These are phyloP conservation scores for Hericium alpestre DNA, from an alignment of 768 basidiomycete genomes.

Conservation along the genomic window DNA sequence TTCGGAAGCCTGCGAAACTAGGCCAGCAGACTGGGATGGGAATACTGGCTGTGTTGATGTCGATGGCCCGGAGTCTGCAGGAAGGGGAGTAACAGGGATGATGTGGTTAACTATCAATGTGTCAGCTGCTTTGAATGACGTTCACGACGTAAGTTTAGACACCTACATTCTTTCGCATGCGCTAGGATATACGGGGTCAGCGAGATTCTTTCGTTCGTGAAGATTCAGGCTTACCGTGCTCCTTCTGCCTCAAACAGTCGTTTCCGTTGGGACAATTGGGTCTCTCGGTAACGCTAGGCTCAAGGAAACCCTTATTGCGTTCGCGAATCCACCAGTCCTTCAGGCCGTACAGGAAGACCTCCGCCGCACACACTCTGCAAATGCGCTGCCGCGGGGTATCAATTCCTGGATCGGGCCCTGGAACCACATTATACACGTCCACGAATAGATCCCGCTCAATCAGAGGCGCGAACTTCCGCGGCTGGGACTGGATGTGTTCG, in stretches of 20 bases:
- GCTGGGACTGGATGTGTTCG: constrained; percentile 45
- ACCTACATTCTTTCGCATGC: constrained; percentile 66
- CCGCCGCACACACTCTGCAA: constrained; percentile 65
- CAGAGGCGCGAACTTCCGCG: constrained; percentile 52
- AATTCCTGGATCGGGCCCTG: constrained; percentile 46
- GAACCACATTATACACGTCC: constrained; percentile 51
- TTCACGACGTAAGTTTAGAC: background rate
- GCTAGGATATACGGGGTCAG: constrained; percentile 24
- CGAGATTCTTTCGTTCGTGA: no score
- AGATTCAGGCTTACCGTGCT: constrained; percentile 39
- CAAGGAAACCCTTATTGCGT: constrained; percentile 57
- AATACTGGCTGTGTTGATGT: background rate
- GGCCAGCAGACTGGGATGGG: background rate
- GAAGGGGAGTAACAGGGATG: constrained; percentile 10
- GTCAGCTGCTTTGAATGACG: background rate
- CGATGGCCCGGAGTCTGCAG: background rate
- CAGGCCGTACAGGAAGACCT: constrained; percentile 66
- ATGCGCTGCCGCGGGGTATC: constrained; percentile 48
- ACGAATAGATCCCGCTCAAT: constrained; percentile 62
- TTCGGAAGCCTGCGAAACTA: background rate
- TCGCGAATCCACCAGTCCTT: constrained; percentile 80
- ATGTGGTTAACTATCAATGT: constrained; percentile 23
- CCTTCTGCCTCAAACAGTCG: constrained; percentile 49
- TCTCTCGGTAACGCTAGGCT: constrained; percentile 42
- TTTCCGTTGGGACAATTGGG: constrained; percentile 62